Evolutionary conservation across 257 asterid species (phyloP).

Genomic region (Linaria vulgaris): DNA sequence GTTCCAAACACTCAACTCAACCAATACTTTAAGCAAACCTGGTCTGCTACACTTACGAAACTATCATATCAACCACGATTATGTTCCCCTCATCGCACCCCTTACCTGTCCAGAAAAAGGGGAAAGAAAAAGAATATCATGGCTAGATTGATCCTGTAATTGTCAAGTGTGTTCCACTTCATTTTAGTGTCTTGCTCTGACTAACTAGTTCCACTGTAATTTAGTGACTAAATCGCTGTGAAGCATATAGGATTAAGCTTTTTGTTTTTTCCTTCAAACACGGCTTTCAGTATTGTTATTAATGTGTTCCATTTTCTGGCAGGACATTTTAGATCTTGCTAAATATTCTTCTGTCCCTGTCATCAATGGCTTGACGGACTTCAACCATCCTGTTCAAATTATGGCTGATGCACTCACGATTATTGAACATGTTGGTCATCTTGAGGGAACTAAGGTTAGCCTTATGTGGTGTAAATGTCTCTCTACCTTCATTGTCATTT

Average conservation of each 20-base stretch:
- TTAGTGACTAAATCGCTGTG: neutral
- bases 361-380: constrained; percentile 90
- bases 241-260: neutral
- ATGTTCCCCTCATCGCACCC: too few relatives aligned
- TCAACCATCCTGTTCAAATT: constrained; percentile 94
- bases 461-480: constrained; percentile 8
- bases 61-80: constrained; percentile 1
- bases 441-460: constrained; percentile 88
- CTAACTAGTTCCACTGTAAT: neutral
- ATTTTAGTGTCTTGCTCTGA: neutral
- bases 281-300: neutral
- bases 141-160: neutral
- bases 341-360: constrained; percentile 81
- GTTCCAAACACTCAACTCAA: neutral
- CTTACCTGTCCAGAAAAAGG: too few relatives aligned
- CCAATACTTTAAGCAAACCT: neutral
- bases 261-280: neutral
- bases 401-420: constrained; percentile 99
- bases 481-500: constrained; percentile 1
- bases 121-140: neutral
- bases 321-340: constrained; percentile 95
- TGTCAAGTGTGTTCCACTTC: constrained; percentile 3
- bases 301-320: constrained; percentile 29
- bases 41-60: neutral
- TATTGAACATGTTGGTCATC: constrained; percentile 79